Evolutionary conservation across 2,329 filamentous ascomycete genomes (phyloP), one percentile per base, ranked within the genome.

Genomic region (Pyrenophora seminiperda): DNA sequence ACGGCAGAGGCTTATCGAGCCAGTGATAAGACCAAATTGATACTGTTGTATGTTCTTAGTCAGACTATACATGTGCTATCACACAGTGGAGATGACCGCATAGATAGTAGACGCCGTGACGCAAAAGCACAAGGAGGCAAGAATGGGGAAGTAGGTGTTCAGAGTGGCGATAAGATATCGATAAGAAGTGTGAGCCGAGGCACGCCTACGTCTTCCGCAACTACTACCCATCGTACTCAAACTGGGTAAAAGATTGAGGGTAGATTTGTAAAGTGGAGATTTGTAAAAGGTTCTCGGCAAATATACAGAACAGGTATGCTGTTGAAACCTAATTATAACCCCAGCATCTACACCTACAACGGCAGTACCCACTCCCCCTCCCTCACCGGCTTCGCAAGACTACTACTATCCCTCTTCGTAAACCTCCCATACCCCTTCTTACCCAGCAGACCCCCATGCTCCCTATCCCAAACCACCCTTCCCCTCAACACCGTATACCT

Each of bases 401-500:
- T 67, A 53, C 72, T 75, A 27, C 52, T 43, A 14, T 73, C 76
- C 22, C 80, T 66, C 55, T 76, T 75, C 49, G 82, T 42, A 47
- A 83, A 84, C 56, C 73, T 64, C 0, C 81, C 81, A 58, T 76
- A 76, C 1, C 77, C 77, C 54, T 76, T 79, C 49, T 71, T 61
- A 1, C 79, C 80, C 7, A 81, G 15, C 58, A 31, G 81, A 37
- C 82, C 81, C 1, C 74, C 80, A n/a, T 75, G 70, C 11, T 82
- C 80, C 30, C 76, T 75, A 55, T 82, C 80, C 82, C 80, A 86
- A 1, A 85, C 79, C 0, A 86, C 76, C 53, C 80, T 69, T 0
- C 84, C 84, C 47, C 84, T 70, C 33, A 87, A 56, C 6, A 87
- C 73, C 0, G 83, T 86, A 61, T 81, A 85, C 15, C 83, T 74